These are phyloP conservation scores for Oryza nivara DNA, from an alignment of 176 grass and related monocot species.

Conservation along the genomic window DNA sequence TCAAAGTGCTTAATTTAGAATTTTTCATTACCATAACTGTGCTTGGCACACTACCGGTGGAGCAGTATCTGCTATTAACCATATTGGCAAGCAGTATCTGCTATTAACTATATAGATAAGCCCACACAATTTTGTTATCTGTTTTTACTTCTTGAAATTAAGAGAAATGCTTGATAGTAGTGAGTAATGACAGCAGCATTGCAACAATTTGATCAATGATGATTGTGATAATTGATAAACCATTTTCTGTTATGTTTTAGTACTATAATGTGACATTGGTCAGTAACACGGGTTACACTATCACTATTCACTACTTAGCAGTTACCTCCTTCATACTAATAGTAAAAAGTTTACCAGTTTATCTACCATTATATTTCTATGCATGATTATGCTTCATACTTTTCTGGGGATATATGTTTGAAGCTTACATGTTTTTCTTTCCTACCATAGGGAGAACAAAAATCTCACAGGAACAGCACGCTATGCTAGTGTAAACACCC, in stretches of 20 bases:
- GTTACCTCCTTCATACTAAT: conserved; percentile 12
- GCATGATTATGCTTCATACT: not conserved
- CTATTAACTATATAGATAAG: conserved; percentile 14
- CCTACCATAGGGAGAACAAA: conserved; percentile 61
- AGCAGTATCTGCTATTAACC: conserved; percentile 31
- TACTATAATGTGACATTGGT: not conserved
- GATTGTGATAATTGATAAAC: not conserved
- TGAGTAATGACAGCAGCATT: not conserved
- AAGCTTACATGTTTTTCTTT: conserved; percentile 42
- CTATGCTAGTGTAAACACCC: conserved; percentile 76
- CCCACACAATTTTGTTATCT: not conserved
- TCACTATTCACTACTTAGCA: not conserved
- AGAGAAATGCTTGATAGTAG: not conserved
- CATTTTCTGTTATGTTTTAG: not conserved
- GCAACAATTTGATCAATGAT: not conserved
- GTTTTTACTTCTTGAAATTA: not conserved
- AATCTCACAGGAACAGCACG: conserved; percentile 78
- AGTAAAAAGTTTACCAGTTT: not conserved
- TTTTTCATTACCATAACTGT: conserved; percentile 11
- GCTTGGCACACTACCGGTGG: not conserved
- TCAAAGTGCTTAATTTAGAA: conserved; percentile 27
- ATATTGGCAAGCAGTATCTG: conserved; percentile 8
- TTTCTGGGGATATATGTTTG: conserved; percentile 15
- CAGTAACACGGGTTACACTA: not conserved
- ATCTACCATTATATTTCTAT: not conserved